Base-by-base conservation (phyloP, 2,329 filamentous ascomycete genomes). In the Fusarium burgessii region DNA sequence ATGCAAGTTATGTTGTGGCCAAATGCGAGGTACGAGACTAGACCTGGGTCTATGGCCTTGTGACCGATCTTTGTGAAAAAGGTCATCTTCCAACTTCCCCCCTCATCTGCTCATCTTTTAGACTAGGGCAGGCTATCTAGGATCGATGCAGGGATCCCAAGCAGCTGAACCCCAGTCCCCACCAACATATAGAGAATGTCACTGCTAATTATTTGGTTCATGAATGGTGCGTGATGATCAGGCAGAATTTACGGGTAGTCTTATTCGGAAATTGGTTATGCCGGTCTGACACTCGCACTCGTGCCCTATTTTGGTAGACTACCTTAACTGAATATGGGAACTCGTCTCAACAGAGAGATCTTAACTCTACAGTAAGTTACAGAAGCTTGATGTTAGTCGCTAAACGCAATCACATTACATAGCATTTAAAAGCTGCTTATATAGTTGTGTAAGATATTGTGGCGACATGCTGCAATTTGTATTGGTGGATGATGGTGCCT, bases 261-360 rank as follows among this genome's bases (percentile, higher is more conserved):
- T 66, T 27, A 47, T 18, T 25, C 73, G 69, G 69, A 59, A 41
- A 18, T 65, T 70, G 71, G 62, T 75, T 76, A 42, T 25, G 47
- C 74, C 74, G 73, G 71, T 71, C 74, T 76, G 69, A 76, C 73
- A 57, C 40, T 72, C 66, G 62, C 58, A 59, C 52, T 71, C 40
- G 23, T 74, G 43, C 38, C 66, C 69, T 29, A 60, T 70, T 63
- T 62, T 23, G 51, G 58, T 36, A 55, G 38, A 25, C 13, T 36
- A 51, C 7, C 12, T 27, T 18, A 11, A 35, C 45, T 57, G 23
- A 25, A 40, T 14, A 42, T 36, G 29, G 20, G 46, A 27, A n/a
- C n/a, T 36, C 29, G 32, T 58, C 40, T 52, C 25, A n/a, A 58
- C 13, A 12, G 13, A n/a, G 38, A 17, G 38, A 14, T 27, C 4